Evolutionary conservation across 257 asterid genomes (phyloP), one percentile per base, ranked within the genome.

Genomic region (Ilex aquifolium): DNA sequence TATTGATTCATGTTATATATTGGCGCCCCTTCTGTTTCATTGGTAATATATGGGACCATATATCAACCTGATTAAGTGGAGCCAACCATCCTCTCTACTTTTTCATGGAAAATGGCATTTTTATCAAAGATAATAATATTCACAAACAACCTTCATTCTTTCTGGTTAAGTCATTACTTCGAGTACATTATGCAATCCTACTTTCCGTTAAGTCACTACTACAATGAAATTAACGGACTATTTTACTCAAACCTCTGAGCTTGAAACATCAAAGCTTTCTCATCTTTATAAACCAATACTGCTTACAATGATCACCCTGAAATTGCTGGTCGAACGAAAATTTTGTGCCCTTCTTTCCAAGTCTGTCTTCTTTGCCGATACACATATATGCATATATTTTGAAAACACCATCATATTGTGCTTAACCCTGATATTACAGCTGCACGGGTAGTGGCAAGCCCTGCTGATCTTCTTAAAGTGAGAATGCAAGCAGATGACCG

Each of bases 401-500:
- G 42, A 36, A 36, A 8, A 36, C 16, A 48, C 29, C 42, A n/a
- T 50, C 8, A 42, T 60, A 17, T 1, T 42, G 15, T 69, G 54
- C 44, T 66, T 56, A 16, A 39, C 63, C 55, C 27, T 61, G 51
- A 29, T 75, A 77, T 75, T 63, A 60, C 80, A 36, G 42, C 2
- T 2, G 42, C 2, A 36, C 42, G 88, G 97, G 74, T 88, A 51
- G 83, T 91, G 69, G 89, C 95, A 21, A 91, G 98, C 80, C 98
- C 96, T 32, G 96, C 94, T 56, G 98, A 91, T 66, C 95, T 91
- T 59, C 71, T 91, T 75, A 91, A 88, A 69, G 95, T 88, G 71
- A 84, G 98, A 73, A 86, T 91, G 95, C 94, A 91, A 77, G 98
- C 95, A 30, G 95, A 84, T 57, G 72, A 83, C 40, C 81, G 75